These are phyloP conservation scores for Casuarina cunninghamiana DNA, from an alignment of 306 rosid species.

Conservation along the genomic window DNA sequence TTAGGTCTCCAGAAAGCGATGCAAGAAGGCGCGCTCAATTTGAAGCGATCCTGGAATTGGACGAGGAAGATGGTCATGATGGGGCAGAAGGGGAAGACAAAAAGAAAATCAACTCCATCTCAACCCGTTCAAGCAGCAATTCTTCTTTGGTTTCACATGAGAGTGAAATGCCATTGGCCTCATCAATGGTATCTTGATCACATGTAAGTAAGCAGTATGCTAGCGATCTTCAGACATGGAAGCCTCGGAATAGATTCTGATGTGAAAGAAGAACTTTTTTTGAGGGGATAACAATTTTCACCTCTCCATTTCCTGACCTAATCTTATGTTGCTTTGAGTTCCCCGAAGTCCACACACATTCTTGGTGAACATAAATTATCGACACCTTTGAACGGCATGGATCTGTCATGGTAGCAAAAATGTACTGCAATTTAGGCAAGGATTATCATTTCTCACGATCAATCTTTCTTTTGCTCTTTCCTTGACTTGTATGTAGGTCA, in stretches of 20 bases:
- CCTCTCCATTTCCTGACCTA: not conserved
- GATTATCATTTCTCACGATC: not conserved
- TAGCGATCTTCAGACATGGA: not conserved
- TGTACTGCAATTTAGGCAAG: not conserved
- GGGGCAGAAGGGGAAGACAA: constrained; percentile 12
- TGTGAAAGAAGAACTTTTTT: not conserved
- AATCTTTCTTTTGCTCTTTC: not conserved
- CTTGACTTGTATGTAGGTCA: not conserved
- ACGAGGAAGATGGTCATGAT: not conserved
- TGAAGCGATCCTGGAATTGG: constrained; percentile 26
- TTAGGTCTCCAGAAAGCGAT: not conserved
- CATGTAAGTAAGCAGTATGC: not conserved
- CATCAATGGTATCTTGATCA: constrained; percentile 36
- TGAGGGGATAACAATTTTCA: not conserved
- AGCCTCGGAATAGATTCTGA: too few species aligned
- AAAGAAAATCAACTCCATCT: constrained; percentile 10
- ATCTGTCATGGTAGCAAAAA: not conserved
- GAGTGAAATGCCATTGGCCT: constrained; percentile 68
- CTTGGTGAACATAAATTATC: too few species aligned
- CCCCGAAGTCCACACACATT: not conserved
- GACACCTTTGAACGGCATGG: not conserved
- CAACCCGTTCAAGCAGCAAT: constrained; percentile 26
- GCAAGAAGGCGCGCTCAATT: not conserved
- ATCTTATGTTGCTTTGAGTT: not conserved
- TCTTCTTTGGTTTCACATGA: constrained; percentile 41